Evolutionary conservation across 176 grass and related monocot genomes (phyloP).

Genomic region (Carex littledalei): DNA sequence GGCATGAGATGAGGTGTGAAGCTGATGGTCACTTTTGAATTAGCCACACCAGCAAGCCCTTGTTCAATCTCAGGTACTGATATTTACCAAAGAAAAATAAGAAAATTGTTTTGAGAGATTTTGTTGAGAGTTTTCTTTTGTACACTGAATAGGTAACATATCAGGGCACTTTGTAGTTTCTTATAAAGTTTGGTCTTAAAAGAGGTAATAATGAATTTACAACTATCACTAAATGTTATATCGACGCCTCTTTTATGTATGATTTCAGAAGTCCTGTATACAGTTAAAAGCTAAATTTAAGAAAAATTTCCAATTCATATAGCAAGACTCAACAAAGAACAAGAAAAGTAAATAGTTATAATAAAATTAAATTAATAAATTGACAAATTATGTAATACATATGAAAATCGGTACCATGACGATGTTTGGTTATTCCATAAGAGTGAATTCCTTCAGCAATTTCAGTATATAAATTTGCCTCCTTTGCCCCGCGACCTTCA

Average conservation of each 20-base stretch:
- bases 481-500: slow-evolving; percentile 95
- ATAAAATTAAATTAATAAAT: slow-evolving; percentile 15
- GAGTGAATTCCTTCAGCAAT: slow-evolving; percentile 89
- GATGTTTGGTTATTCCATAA: slow-evolving; percentile 89
- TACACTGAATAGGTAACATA: not conserved
- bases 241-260: not conserved
- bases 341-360: slow-evolving; percentile 6
- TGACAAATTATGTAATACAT: slow-evolving; percentile 24
- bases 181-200: not conserved
- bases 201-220: not conserved
- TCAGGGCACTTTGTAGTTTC: not conserved
- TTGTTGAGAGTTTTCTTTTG: slow-evolving; percentile 9
- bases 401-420: slow-evolving; percentile 59
- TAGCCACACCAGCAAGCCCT: slow-evolving; percentile 74
- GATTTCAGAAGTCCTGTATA: not conserved
- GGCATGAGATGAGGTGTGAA: slow-evolving; percentile 96
- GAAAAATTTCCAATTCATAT: not conserved
- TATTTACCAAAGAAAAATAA: not conserved
- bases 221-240: not conserved
- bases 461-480: slow-evolving; percentile 97
- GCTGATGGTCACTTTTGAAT: slow-evolving; percentile 88
- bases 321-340: not conserved
- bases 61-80: slow-evolving; percentile 97
- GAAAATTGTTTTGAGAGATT: slow-evolving; percentile 19
- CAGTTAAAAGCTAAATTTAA: not conserved